Evolutionary conservation across 257 asterid genomes (phyloP).

Genomic region (Scutellaria galericulata): DNA sequence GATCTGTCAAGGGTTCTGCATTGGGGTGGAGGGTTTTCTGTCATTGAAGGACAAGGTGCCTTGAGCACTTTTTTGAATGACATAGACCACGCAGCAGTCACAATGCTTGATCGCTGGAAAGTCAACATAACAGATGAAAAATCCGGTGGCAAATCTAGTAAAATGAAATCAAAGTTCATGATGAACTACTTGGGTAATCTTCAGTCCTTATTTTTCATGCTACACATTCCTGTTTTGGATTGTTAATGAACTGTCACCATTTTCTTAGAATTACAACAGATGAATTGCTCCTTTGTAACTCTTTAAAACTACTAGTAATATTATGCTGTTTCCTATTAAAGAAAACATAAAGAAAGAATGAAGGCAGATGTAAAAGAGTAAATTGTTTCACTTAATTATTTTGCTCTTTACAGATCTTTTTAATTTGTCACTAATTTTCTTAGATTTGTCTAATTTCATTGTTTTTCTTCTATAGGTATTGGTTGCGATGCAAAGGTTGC

Average conservation of each 20-base stretch:
- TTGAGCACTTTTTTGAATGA: slow-evolving; percentile 73
- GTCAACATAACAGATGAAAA: slow-evolving; percentile 65
- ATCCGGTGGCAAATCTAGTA: slow-evolving; percentile 41
- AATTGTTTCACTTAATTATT: slow-evolving; percentile 18
- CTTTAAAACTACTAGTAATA: no score
- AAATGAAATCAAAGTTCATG: slow-evolving; percentile 74
- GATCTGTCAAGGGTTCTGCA: slow-evolving; percentile 79
- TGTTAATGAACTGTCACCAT: slow-evolving; percentile 1
- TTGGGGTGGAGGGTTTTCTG: slow-evolving; percentile 88
- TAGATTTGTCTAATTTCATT: slow-evolving; percentile 27
- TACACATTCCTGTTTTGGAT: slow-evolving; percentile 7
- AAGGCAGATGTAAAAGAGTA: slow-evolving; percentile 14
- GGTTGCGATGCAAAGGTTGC: slow-evolving; percentile 96
- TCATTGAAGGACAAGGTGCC: slow-evolving; percentile 77
- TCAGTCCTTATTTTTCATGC: background rate
- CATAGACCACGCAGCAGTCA: slow-evolving; percentile 72
- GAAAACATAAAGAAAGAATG: background rate
- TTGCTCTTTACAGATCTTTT: slow-evolving; percentile 26
- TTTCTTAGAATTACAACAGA: slow-evolving; percentile 9
- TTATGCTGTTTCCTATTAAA: no score
- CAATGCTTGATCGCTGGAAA: slow-evolving; percentile 92
- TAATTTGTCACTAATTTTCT: background rate
- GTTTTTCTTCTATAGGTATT: slow-evolving; percentile 57
- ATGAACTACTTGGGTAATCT: slow-evolving; percentile 84
- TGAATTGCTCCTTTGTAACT: background rate